Base-by-base conservation (phyloP, 106 monocot species). In the Phalaenopsis aphrodite region DNA sequence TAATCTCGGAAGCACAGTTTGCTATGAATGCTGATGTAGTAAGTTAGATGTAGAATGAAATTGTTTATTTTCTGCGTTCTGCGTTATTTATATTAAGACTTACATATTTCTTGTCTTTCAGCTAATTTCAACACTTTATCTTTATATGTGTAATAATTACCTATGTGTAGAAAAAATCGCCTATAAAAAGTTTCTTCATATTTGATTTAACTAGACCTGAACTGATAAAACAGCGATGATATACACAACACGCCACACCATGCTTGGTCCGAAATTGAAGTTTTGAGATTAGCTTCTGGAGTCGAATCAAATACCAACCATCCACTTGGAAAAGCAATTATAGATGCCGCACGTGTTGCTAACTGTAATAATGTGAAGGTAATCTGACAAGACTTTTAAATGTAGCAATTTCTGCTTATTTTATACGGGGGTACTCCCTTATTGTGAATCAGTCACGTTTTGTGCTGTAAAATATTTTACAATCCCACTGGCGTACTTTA, bases 321-420 rank as follows among this genome's bases (percentile, higher is more conserved):
- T 86, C 98, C 98, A 55, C 86, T 98, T 87, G 98, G 98, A 82
- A 98, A 98, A 88, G 94, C 94, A 75, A 98, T 98, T 56, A 3
- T 85, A 42, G 92, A 92, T 84, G 98, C 98, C 81, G 91, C 94
- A 85, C 84, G 73, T 78, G 80, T 76, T 83, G 86, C 89, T 84
- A 83, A 79, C 80, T 92, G 88, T 81, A 55, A 75, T 64, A 79
- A 80, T 83, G 82, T 87, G 49, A 84, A 90, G 90, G 97, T 94
- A 81, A 79, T 78, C 17, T 74, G n/a, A 14, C n/a, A 74, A 8
- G 14, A 18, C 38, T 38, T 43, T 30, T 43, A n/a, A 74, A 42
- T 43, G 7, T 19, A n/a, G 41, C 5, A 74, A 8, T 74, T 2
- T 42, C 74, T 74, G 42, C 19, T 19, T 74, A 42, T 17, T 45